Conservation (phyloP, 306 rosid genomes). For the Dalbergia cultrata region DNA sequence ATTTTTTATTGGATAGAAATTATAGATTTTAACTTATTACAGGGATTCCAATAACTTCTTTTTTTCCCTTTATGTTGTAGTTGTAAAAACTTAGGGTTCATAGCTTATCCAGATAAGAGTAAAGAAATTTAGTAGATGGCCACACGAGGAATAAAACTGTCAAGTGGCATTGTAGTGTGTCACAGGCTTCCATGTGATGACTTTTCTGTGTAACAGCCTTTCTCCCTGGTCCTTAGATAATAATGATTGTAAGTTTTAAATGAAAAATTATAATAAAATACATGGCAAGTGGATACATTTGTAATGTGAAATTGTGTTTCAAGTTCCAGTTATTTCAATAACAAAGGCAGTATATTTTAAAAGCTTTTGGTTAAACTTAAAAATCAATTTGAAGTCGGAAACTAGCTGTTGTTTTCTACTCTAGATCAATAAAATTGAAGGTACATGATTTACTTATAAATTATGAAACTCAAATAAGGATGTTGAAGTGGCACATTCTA, state of each 20-base stretch:
- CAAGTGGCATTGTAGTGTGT: slow-evolving; percentile 14
- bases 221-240: too few relatives aligned
- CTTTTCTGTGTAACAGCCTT: background rate
- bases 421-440: background rate
- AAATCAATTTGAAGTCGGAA: background rate
- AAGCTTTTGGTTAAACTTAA: slow-evolving; percentile 1
- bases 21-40: background rate
- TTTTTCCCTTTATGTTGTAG: background rate
- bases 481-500: background rate
- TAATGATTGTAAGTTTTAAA: too few relatives aligned
- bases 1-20: background rate
- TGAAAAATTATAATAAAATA: background rate
- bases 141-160: background rate
- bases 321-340: background rate
- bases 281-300: background rate
- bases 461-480: background rate
- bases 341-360: background rate
- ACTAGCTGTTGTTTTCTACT: background rate
- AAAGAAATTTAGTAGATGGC: slow-evolving; percentile 10
- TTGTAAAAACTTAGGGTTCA: background rate
- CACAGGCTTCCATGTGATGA: slow-evolving; percentile 9
- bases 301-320: background rate
- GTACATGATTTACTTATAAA: background rate
- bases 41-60: background rate
- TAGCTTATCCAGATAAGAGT: background rate